phyloP scores from a whole-genome alignment of 805 yeast species.

The Candida patagonica region DNA sequence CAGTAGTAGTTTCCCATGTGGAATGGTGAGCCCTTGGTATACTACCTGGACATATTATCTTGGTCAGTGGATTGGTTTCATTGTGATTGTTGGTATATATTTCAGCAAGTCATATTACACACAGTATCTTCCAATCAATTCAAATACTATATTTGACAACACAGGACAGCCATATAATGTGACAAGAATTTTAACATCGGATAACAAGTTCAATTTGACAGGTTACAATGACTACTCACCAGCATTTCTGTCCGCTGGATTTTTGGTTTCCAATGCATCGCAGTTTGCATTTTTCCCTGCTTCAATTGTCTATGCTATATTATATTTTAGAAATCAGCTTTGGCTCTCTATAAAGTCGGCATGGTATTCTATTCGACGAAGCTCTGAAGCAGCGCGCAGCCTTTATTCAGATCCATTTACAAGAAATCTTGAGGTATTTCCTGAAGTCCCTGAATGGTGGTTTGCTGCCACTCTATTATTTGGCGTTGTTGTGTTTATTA shows the following conservation, averaged over 20 bases:
- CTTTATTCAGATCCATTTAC: slow-evolving; percentile 10
- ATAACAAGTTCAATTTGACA: slow-evolving; percentile 20
- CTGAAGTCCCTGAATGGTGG: slow-evolving; percentile 46
- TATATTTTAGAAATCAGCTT: slow-evolving; percentile 9
- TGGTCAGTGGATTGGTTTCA: slow-evolving; percentile 11
- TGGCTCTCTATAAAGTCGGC: not conserved
- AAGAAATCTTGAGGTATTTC: slow-evolving; percentile 5
- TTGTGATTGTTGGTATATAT: slow-evolving; percentile 39
- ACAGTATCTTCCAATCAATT: slow-evolving; percentile 49
- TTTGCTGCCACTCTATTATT: slow-evolving; percentile 38
- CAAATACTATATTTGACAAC: slow-evolving; percentile 43
- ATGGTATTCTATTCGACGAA: slow-evolving; percentile 9
- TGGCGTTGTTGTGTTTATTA: slow-evolving; percentile 26
- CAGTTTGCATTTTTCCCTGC: slow-evolving; percentile 50
- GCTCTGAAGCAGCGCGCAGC: slow-evolving; percentile 4
- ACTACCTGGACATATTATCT: slow-evolving; percentile 8
- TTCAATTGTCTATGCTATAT: slow-evolving; percentile 36
- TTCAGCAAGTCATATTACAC: slow-evolving; percentile 50
- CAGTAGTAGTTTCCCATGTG: too few relatives aligned
- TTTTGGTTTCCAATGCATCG: slow-evolving; percentile 39
- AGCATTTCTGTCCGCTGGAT: slow-evolving; percentile 55
- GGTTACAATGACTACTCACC: slow-evolving; percentile 52
- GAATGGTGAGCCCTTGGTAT: slow-evolving; percentile 14
- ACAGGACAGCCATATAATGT: slow-evolving; percentile 42
- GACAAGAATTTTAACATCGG: slow-evolving; percentile 31